Percentiles rank a stretch among this genome's conserved stretches.
These are phyloP conservation scores for Penicillium sp. DNA, from an alignment of 2,329 filamentous ascomycete species.

Conservation along the genomic window DNA sequence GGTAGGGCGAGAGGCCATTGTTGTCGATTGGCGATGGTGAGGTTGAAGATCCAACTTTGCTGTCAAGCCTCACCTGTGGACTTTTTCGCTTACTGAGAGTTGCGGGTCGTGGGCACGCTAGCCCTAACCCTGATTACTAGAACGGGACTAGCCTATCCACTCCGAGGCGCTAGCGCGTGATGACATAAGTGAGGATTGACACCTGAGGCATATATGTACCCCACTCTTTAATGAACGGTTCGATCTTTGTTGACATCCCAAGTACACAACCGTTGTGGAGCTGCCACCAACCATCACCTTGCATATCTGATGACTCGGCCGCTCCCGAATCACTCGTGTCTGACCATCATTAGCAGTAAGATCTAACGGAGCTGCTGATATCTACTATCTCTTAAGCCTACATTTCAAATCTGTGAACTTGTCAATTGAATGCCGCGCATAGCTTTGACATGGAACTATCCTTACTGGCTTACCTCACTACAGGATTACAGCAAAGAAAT, in stretches of 20 bases:
- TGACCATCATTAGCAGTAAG: not conserved
- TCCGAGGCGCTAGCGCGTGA: not conserved
- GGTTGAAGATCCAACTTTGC: slow-evolving; percentile 35
- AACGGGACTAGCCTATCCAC: slow-evolving; percentile 6
- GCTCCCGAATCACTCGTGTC: not conserved
- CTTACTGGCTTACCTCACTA: not conserved
- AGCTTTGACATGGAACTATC: not conserved
- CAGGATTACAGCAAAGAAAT: not conserved
- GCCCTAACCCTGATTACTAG: slow-evolving; percentile 27
- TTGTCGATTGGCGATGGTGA: slow-evolving; percentile 43
- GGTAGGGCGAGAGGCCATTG: slow-evolving; percentile 94
- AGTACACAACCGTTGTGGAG: not conserved
- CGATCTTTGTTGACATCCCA: not conserved
- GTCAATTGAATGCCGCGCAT: not conserved
- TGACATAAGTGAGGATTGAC: slow-evolving; percentile 1
- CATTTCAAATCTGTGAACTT: not conserved
- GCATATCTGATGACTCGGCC: not conserved
- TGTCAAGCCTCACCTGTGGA: slow-evolving; percentile 32
- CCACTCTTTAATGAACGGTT: not conserved
- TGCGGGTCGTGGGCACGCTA: slow-evolving; percentile 33
- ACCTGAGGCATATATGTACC: not conserved
- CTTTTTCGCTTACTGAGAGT: slow-evolving; percentile 42
- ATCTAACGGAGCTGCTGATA: not conserved
- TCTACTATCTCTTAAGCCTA: not conserved
- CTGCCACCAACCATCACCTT: not conserved